Evolutionary conservation across 306 rosid genomes (phyloP), one percentile per base, ranked within the genome.

Genomic region (Fagus sylvatica): DNA sequence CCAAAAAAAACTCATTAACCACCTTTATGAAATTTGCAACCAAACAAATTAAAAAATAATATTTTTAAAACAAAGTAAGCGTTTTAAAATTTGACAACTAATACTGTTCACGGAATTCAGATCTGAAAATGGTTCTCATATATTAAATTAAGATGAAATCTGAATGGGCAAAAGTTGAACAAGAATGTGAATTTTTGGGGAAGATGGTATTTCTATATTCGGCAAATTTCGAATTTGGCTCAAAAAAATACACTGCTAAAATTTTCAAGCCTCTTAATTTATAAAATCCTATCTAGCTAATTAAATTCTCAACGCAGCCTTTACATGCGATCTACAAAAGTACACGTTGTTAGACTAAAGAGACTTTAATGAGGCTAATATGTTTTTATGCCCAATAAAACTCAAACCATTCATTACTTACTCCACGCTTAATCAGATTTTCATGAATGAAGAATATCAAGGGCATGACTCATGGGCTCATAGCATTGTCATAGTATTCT

Each of bases 391-490:
- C 17, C 6, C 56, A 51, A 15, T 15, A 51, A 51, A 51, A 4
- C 4, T 2, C 9, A 51, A 15, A 51, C 28, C 28, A 22, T 22
- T 51, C 4, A 51, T 51, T 8, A 22, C 12, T 9, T 9, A 6
- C 64, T 22, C 42, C 40, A 33, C 68, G 41, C 39, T 32, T 61
- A 33, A 33, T 13, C 41, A 33, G 19, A 61, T 28, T 12, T 73
- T 61, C 11, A 69, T 49, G 69, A 69, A 68, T 17, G 76, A 59
- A 56, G 60, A 71, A 53, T 68, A 75, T 37, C 48, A 77, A 22
- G 40, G 69, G 78, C 48, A 28, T 42, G 62, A 7, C 41, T 22
- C 39, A 32, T 8, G 34, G 13, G 51, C 51, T 5, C 5, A 36
- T 6, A 7, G 32, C 28, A 62, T 6, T 62, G 34, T 5, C 15